phyloP scores from a whole-genome alignment of 257 asterid genomes.

The Solanum sparsipilum region DNA sequence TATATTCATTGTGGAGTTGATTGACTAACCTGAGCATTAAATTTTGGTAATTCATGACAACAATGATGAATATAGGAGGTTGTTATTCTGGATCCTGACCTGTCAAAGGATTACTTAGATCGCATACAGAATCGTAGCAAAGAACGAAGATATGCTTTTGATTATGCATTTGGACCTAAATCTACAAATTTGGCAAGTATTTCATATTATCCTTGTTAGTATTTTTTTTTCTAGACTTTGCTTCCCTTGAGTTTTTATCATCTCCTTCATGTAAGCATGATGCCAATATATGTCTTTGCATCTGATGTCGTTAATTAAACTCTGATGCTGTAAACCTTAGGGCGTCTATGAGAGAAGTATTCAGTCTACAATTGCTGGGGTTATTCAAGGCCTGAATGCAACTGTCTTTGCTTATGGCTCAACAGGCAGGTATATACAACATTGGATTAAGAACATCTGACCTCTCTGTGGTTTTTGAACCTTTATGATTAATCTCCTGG shows the following conservation, averaged over 20 bases:
- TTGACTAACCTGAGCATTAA: neutral
- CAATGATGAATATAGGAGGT: conserved; percentile 54
- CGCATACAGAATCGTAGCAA: conserved; percentile 75
- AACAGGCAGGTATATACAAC: conserved; percentile 69
- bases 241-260: neutral
- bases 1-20: neutral
- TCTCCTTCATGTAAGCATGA: neutral
- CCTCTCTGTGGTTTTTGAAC: neutral
- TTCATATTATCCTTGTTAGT: neutral
- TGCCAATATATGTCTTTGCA: neutral
- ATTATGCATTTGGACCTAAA: conserved; percentile 74
- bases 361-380: conserved; percentile 68
- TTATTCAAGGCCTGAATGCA: conserved; percentile 91
- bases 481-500: neutral
- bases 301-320: neutral
- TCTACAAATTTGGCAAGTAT: conserved; percentile 55
- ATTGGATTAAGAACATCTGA: neutral
- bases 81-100: conserved; percentile 86
- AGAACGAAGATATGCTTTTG: conserved; percentile 69
- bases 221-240: neutral
- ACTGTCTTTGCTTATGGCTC: conserved; percentile 97
- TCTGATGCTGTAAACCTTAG: conserved; percentile 28
- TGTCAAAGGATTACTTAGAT: conserved; percentile 76
- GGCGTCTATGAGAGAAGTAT: conserved; percentile 69
- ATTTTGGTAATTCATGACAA: neutral